These are phyloP conservation scores for Lactarius akahatsu DNA, from an alignment of 768 basidiomycete species.

Conservation along the genomic window DNA sequence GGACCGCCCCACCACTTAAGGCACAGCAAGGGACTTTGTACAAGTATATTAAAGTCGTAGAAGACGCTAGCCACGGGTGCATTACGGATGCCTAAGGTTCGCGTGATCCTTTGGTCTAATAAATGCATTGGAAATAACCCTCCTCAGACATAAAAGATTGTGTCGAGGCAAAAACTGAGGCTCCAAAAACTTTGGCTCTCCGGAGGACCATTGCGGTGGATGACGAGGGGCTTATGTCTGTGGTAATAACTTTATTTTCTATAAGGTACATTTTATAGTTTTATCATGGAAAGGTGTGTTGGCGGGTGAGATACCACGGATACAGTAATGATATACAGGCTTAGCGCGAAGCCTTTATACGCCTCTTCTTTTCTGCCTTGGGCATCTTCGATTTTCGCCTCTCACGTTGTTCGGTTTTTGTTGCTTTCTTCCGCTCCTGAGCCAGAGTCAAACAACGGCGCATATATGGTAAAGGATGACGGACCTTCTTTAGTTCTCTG, in stretches of 20 bases:
- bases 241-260: neutral
- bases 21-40: slow-evolving; percentile 77
- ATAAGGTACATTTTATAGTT: neutral
- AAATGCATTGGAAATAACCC: neutral
- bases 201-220: neutral
- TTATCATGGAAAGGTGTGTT: neutral
- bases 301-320: neutral
- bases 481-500: slow-evolving; percentile 84
- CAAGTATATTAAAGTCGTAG: slow-evolving; percentile 87
- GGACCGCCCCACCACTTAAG: slow-evolving; percentile 87
- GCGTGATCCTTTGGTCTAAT: neutral
- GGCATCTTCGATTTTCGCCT: slow-evolving; percentile 92
- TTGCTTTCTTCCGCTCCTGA: slow-evolving; percentile 89
- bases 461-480: neutral
- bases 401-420: slow-evolving; percentile 84
- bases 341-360: slow-evolving; percentile 54
- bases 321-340: slow-evolving; percentile 8
- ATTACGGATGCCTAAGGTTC: slow-evolving; percentile 72
- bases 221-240: neutral
- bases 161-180: neutral
- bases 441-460: slow-evolving; percentile 13
- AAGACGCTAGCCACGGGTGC: slow-evolving; percentile 91
- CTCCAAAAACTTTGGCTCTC: neutral
- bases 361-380: slow-evolving; percentile 90
- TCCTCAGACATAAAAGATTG: neutral